Percentiles rank a stretch among this genome's conserved stretches.
These are phyloP conservation scores for Lablab purpureus DNA, from an alignment of 306 rosid genomes.

Conservation along the genomic window DNA sequence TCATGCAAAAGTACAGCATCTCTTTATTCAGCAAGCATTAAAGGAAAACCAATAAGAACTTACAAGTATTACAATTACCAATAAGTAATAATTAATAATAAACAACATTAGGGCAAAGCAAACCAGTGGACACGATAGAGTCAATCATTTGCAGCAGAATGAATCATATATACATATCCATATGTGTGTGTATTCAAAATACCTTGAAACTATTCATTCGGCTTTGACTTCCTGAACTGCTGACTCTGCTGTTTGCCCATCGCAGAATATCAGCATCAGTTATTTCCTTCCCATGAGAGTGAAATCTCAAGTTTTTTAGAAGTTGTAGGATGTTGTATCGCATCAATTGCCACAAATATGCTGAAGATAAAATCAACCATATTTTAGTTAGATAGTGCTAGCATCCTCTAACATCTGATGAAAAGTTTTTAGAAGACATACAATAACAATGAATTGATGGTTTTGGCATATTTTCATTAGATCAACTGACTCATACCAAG, in stretches of 20 bases:
- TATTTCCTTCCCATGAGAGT: constrained; percentile 92
- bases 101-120: neutral
- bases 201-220: constrained; percentile 89
- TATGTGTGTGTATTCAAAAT: neutral
- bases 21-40: neutral
- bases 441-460: neutral
- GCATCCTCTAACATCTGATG: neutral
- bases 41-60: neutral
- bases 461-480: constrained; percentile 11
- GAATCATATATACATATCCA: too few species aligned
- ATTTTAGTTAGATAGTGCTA: neutral
- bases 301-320: constrained; percentile 88
- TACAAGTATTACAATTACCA: neutral
- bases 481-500: constrained; percentile 7
- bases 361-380: constrained; percentile 54
- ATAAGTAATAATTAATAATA: neutral
- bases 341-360: constrained; percentile 99
- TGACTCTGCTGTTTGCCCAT: constrained; percentile 93
- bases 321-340: constrained; percentile 90
- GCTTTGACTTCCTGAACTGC: constrained; percentile 72
- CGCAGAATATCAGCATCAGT: constrained; percentile 83
- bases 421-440: neutral
- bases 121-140: neutral
- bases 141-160: neutral
- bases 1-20: neutral